Evolutionary conservation across 768 basidiomycete species (phyloP), one percentile per base, ranked within the genome.

Genomic region (Collybiopsis luxurians): DNA sequence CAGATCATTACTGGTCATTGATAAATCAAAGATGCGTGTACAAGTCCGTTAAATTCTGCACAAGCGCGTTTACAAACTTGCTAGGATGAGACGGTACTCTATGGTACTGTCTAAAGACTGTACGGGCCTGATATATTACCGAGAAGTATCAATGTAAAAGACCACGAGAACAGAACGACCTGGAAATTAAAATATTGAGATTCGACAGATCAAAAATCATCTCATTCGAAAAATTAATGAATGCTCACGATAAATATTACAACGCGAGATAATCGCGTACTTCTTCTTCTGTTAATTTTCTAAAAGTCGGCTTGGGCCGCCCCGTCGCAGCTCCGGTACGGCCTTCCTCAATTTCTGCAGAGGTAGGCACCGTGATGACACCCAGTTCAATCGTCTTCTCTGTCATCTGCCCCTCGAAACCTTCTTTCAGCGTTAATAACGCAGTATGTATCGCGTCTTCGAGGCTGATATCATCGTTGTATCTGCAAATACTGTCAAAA

Each of bases 401-500:
- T 27, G 96, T 98, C 96, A 99, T 98, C 69, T 98, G 92, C n/a
- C 97, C 97, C 73, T 99, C 97, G 66, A 98, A 99, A 3, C 97
- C 95, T 75, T 98, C 97, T 75, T 99, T 98, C 62, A 98, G 79
- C 34, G 97, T 99, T 62, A 99, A 75, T 27, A 99, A 84, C 31
- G 97, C 97, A 12, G 97, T 99, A 73, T 99, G 97, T 62, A 98
- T 98, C 31, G 96, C 97, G 71, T 98, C 97, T 75, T 98, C 96
- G 57, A 98, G 77, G 66, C 95, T 97, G 69, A 99, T 96, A 68
- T 98, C 96, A 75, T 99, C 96, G 75, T 96, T 98, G 75, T 98
- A 98, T 69, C 95, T 98, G 72, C 58, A 67, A n/a, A 61, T 36
- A 63, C 62, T 55, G 61, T 57, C 53, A 31, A 63, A 57, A 61